Base-by-base conservation (phyloP, 148 eudicot genomes). In the Vaccinium macrocarpon region DNA sequence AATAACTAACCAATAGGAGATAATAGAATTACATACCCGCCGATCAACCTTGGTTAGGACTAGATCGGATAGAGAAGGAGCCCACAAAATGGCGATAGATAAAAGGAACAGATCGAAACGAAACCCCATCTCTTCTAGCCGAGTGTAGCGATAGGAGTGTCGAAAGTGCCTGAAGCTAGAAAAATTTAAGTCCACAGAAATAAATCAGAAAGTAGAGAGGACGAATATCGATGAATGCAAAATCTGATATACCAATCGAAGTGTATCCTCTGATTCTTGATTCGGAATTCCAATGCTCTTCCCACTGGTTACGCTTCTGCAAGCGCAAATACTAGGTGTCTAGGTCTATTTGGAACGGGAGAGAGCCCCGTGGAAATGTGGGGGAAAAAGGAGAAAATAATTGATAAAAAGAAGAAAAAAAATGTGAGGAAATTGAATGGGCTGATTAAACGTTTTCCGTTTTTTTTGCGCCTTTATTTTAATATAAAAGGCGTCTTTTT, bases 41-140 rank as follows among this genome's bases (percentile, higher is more conserved):
- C 99, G 98, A 86, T 96, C 98, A 81, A 95, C 90, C 84, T 88
- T 94, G 87, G 94, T 88, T 81, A 96, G 84, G 84, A 93, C 87
- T n/a, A 94, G 97, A 93, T 94, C 99, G 89, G 99, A 92, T 25
- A 82, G 71, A 57, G 82, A 92, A 70, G 87, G 88, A 2, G 94
- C 82, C 35, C 78, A 86, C 27, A 90, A 79, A 29, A 90, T 64
- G 71, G 90, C 84, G 59, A 87, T 46, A 62, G 86, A 5, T 70
- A 91, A 56, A 11, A 88, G 13, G 4, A 86, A 80, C 13, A 89
- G 89, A 89, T 88, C 87, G 79, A 87, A 79, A 35, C 91, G 89
- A 81, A 89, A 76, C 86, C 82, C 84, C 87, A 81, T 78, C 76
- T 83, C 84, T 74, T 73, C 51, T 66, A 59, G 23, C 68, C 38